Evolutionary conservation across 768 basidiomycete genomes (phyloP), one percentile per base, ranked within the genome.

Genomic region (Dendrothele bispora): DNA sequence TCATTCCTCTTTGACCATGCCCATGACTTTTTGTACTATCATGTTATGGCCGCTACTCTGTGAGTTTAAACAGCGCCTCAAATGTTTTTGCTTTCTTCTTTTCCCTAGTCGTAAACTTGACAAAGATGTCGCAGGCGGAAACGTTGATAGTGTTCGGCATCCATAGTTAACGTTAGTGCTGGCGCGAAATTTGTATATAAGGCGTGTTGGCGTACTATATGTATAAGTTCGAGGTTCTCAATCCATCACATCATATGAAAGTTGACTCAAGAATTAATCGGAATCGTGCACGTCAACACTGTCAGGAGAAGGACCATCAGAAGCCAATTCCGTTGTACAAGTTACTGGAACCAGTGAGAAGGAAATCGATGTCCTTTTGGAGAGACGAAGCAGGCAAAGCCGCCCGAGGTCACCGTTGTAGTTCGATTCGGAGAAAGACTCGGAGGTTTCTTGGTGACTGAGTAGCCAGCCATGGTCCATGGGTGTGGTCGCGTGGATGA

Each of bases 181-280:
- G 82, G 84, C 3, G 69, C 82, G 56, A 91, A 87, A 60, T 86
- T 86, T 43, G 72, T 65, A 61, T 84, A 61, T 88, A 86, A 22
- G 81, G 72, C 4, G 86, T 70, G 58, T 83, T 74, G 7, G 70
- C 73, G 59, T 87, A 88, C 48, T 75, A 71, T 61, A n/a, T n/a
- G n/a, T n/a, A 91, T 91, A n/a, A 92, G 63, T 67, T 95, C 92
- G 54, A 94, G 93, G 61, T 94, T 95, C 59, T 92, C 92, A 42
- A 93, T 91, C 69, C 60, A 93, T 78, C 2, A 91, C 58, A 59
- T 95, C 93, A 58, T 91, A 95, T 0, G 86, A 85, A 17, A 95
- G 71, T 46, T 79, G 66, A 17, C 77, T 67, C 53, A 94, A 71
- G 63, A 92, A 84, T 59, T 85, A 68, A 63, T 91, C 89, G n/a